A percentile compares a stretch with the other conserved stretches of the same genome.
These are phyloP conservation scores for Rhynchosporium graminicola DNA, from an alignment of 2,329 filamentous ascomycete species.

Conservation along the genomic window DNA sequence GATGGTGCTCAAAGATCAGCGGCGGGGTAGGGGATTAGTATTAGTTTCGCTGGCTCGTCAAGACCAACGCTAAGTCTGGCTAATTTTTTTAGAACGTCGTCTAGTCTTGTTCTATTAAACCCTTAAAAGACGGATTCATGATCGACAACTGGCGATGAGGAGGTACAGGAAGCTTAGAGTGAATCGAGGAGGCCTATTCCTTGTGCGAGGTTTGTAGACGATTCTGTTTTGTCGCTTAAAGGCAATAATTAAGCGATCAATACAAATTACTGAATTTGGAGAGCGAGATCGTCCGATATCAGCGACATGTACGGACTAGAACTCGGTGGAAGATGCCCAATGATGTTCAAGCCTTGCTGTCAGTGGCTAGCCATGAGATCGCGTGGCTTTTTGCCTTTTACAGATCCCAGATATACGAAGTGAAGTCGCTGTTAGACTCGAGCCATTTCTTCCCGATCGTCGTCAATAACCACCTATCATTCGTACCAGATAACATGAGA, in stretches of 20 bases:
- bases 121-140: background rate
- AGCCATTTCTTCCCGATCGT: slow-evolving; percentile 7
- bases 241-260: background rate
- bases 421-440: background rate
- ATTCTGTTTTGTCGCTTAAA: background rate
- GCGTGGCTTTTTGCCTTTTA: background rate
- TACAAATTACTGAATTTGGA: background rate
- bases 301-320: background rate
- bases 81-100: background rate
- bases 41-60: background rate
- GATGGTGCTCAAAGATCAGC: slow-evolving; percentile 11
- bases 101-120: background rate
- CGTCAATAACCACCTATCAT: background rate
- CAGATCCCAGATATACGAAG: background rate
- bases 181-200: background rate
- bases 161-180: background rate
- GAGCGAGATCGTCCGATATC: background rate
- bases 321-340: background rate
- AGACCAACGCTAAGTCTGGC: background rate
- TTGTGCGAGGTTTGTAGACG: background rate
- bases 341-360: background rate
- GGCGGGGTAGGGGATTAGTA: background rate
- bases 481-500: background rate
- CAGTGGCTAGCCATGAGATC: background rate
- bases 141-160: background rate